Base-by-base conservation (phyloP, 192 early-diverging fungal species). In the Coemansia sp. region DNA sequence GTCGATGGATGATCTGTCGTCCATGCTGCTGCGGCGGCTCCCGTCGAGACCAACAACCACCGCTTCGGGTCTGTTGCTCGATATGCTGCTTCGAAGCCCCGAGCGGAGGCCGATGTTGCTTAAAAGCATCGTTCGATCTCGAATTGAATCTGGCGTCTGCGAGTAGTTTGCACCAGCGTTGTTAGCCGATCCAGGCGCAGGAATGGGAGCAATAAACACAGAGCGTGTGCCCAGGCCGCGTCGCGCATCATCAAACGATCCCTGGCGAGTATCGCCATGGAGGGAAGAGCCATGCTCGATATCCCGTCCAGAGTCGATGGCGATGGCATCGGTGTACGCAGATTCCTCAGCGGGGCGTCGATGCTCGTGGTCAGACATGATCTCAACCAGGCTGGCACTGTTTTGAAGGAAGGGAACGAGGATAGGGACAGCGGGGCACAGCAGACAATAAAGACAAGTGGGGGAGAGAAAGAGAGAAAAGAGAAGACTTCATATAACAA, bases 111-210 rank as follows among this genome's bases (percentile, higher is more conserved):
- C 67, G 31, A 75, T 41, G 55, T 41, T 66, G 50, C 70, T 79
- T 37, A 79, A 67, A 19, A 79, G 47, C 76, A 79, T 65, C 14
- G 76, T 79, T 56, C 67, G 76, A 36, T 73, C 76, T 31, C 76
- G 70, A 53, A 79, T 73, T 45, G 76, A 79, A 47, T 64, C 71
- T 36, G 70, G 64, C 2, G 76, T 79, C 54, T 79, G 76, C 17
- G 76, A 79, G 57, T 79, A 79, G 33, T 73, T 40, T 40, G 70
- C 57, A 20, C 42, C 25, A 2, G 62, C 30, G 14, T 53, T 44
- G 33, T 73, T 63, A 31, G 42, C 28, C 6, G 42, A 20, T 10
- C 47, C 33, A 11, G 40, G 36, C 1, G 41, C 40, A 27, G 56
- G 47, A 4, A 33, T 15, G 6, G 65, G 62, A 2, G 45, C 69